Evolutionary conservation across 257 asterid species (phyloP).

Genomic region (Paraleonurus japonicus): DNA sequence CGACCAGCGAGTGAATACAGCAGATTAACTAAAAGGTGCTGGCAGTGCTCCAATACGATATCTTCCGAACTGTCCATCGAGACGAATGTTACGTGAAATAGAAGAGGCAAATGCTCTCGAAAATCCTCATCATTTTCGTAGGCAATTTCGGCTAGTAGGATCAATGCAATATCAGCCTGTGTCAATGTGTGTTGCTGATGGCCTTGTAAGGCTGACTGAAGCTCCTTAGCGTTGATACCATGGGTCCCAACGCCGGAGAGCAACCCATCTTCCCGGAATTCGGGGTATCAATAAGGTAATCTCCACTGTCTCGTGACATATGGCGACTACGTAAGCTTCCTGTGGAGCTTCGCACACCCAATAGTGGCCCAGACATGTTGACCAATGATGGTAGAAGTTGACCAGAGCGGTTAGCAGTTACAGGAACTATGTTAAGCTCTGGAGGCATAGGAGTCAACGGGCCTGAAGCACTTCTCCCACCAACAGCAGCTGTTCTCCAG

Average conservation of each 20-base stretch:
- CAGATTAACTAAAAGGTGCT: constrained; percentile 91
- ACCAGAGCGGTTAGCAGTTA: constrained; percentile 87
- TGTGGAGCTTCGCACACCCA: constrained; percentile 95
- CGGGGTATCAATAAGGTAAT: constrained; percentile 92
- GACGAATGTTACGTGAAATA: constrained; percentile 96
- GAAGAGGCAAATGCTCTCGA: constrained; percentile 94
- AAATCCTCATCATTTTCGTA: constrained; percentile 99
- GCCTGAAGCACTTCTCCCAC: constrained; percentile 97
- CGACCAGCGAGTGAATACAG: constrained; percentile 97
- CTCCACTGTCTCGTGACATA: constrained; percentile 97
- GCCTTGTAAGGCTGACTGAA: constrained; percentile 97
- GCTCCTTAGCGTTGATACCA: constrained; percentile 91
- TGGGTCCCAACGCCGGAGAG: constrained; percentile 61
- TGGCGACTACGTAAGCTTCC: constrained; percentile 99
- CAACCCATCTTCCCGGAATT: constrained; percentile 94
- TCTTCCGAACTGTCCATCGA: constrained; percentile 99
- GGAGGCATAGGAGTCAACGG: constrained; percentile 96
- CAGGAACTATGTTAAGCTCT: constrained; percentile 85
- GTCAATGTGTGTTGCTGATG: constrained; percentile 96
- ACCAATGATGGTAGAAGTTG: constrained; percentile 94
- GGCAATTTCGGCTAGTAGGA: constrained; percentile 95
- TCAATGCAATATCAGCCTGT: constrained; percentile 93
- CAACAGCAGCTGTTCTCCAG: constrained; percentile 98
- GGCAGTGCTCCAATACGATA: constrained; percentile 98
- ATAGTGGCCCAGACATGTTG: constrained; percentile 97